Base-by-base conservation (phyloP, 2,329 filamentous ascomycete genomes). In the Fusarium pseudonygamai region DNA sequence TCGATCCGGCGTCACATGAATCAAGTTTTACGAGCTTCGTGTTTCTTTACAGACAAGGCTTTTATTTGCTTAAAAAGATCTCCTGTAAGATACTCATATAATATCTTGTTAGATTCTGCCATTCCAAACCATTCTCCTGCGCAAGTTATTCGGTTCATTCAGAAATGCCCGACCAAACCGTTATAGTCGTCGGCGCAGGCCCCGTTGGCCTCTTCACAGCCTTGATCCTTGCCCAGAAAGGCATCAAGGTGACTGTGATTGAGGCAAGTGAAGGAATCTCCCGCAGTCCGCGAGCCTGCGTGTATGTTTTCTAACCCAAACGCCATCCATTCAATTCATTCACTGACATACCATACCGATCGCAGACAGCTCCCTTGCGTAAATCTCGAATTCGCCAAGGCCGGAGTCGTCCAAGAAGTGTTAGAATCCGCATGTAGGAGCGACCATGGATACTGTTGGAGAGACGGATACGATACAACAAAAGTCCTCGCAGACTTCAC, bases 401-500 rank as follows among this genome's bases (percentile, higher is more conserved):
- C 50, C 7, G 50, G 50, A 13, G 5, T 55, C 10, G 1, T 40
- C 24, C 0, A 55, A 0, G 50, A 55, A 1, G 24, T 55, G 2
- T 4, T 40, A 0, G 20, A 40, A 2, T 28, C 2, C 2, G 24
- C 10, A 2, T 39, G 6, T 18, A 40, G 10, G 2, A 39, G 14
- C 11, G 14, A 18, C 0, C 3, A 40, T 22, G 50, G 50, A 28
- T 40, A n/a, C 24, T 55, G 6, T n/a, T 55, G 50, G 50, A 1
- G 50, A 14, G 50, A 55, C 20, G 50, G 50, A 13, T 18, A 40
- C 20, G 50, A 55, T 30, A 55, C 34, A 30, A n/a, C 50, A 10
- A 55, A 55, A 13, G 14, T 55, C 26, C 20, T 55, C 6, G 50
- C 50, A 2, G 50, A 55, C 7, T 30, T 18, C 8, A 30, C 18